These are phyloP conservation scores for Rhodotorula sp. DNA, from an alignment of 1,284 basidiomycete species.

Conservation along the genomic window DNA sequence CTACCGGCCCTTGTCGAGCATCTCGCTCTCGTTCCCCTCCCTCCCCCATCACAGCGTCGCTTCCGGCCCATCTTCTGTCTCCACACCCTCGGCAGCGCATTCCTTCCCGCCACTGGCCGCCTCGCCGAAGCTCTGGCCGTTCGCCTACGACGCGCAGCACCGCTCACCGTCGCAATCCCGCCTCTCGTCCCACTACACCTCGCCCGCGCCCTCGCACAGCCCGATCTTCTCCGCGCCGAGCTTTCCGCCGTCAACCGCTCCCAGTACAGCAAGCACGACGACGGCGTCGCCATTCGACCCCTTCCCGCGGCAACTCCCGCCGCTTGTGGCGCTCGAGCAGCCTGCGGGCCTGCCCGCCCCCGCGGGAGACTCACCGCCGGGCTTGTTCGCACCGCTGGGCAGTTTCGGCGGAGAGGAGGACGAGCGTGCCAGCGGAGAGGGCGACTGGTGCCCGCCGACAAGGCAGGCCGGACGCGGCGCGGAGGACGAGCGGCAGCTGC, in stretches of 20 bases:
- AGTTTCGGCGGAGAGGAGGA: not conserved
- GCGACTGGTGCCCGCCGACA: not conserved
- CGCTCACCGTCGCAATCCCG: not conserved
- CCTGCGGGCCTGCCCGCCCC: not conserved
- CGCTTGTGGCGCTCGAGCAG: slow-evolving; percentile 11
- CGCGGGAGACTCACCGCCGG: not conserved
- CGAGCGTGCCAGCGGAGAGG: not conserved
- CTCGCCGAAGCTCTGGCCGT: not conserved
- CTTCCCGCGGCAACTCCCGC: slow-evolving; percentile 10
- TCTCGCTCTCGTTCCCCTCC: not conserved
- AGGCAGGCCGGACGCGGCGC: slow-evolving; percentile 7
- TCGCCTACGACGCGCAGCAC: slow-evolving; percentile 1
- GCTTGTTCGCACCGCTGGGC: not conserved
- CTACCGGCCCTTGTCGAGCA: not conserved
- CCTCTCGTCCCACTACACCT: not conserved
- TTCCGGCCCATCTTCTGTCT: too few species aligned
- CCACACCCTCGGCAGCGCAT: not conserved
- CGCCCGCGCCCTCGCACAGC: not conserved
- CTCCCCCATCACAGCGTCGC: not conserved
- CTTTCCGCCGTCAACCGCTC: not conserved
- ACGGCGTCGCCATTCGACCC: slow-evolving; percentile 15
- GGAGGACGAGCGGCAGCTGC: slow-evolving; percentile 38
- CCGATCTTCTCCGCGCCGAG: not conserved
- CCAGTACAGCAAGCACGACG: not conserved
- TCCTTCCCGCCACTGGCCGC: not conserved